These are phyloP conservation scores for Coemansia sp. DNA, from an alignment of 192 early-diverging fungal species.

Conservation along the genomic window DNA sequence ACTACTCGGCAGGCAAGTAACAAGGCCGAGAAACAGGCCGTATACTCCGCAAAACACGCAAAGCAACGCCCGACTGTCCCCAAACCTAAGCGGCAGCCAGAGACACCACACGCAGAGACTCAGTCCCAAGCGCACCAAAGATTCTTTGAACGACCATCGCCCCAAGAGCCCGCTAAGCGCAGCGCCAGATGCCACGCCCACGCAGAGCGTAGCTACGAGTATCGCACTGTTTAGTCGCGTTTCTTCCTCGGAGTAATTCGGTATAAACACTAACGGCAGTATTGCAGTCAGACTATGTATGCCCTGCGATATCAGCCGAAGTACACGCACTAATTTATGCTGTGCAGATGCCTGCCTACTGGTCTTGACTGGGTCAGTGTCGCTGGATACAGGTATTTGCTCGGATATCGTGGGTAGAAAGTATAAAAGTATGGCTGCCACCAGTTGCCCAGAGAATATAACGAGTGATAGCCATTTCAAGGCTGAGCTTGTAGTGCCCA, in stretches of 20 bases:
- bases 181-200: constrained; percentile 7
- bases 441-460: constrained; percentile 1
- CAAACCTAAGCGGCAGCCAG: constrained; percentile 26
- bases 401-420: background rate
- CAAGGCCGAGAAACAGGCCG: constrained; percentile 21
- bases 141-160: background rate
- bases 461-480: constrained; percentile 29
- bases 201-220: constrained; percentile 9
- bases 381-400: background rate
- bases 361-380: background rate
- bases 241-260: constrained; percentile 10
- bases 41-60: constrained; percentile 20
- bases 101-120: constrained; percentile 25
- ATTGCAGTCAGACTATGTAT: constrained; percentile 7
- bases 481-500: background rate
- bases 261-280: constrained; percentile 18
- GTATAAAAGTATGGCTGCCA: background rate
- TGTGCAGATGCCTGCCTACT: background rate
- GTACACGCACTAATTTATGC: background rate
- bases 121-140: background rate
- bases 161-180: background rate
- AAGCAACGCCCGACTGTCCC: constrained; percentile 12
- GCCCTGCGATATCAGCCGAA: background rate
- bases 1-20: background rate
- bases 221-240: constrained; percentile 7